Percentiles rank a stretch among this genome's conserved stretches.
These are phyloP conservation scores for Dothistroma septosporum DNA, from an alignment of 2,329 filamentous ascomycete species.

Conservation along the genomic window DNA sequence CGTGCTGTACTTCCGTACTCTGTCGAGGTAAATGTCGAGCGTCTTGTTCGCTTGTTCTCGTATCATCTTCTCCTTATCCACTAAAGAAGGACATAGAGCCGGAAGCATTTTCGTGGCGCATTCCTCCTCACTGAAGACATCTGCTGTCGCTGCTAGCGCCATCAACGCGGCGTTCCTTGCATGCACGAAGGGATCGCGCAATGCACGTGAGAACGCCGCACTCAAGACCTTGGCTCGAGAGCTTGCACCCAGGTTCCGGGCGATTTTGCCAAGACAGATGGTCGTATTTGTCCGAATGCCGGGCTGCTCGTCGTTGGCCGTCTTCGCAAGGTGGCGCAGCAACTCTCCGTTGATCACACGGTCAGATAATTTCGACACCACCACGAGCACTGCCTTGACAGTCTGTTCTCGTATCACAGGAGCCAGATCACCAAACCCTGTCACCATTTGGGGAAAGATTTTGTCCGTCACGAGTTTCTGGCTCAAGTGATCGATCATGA, in stretches of 20 bases:
- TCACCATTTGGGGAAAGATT: constrained; percentile 94
- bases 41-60: constrained; percentile 89
- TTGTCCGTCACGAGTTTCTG: constrained; percentile 92
- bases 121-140: constrained; percentile 86
- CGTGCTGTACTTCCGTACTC: constrained; percentile 72
- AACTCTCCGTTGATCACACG: constrained; percentile 91
- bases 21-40: constrained; percentile 77
- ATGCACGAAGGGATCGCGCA: constrained; percentile 92
- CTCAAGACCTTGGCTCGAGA: constrained; percentile 85
- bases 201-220: constrained; percentile 82
- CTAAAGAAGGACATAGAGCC: constrained; percentile 72
- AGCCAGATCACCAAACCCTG: constrained; percentile 87
- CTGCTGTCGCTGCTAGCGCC: constrained; percentile 77
- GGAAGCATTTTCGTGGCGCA: constrained; percentile 80
- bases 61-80: constrained; percentile 93
- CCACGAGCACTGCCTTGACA: constrained; percentile 82
- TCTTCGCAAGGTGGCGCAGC: constrained; percentile 85
- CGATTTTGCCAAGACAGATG: constrained; percentile 94
- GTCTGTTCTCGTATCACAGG: constrained; percentile 94
- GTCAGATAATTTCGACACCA: constrained; percentile 87
- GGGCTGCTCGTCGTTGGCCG: constrained; percentile 94
- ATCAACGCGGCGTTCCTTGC: constrained; percentile 84
- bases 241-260: constrained; percentile 71
- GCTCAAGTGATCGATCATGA: constrained; percentile 86
- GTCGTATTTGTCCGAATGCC: constrained; percentile 98